These are phyloP conservation scores for Emericellopsis atlantica DNA, from an alignment of 2,329 filamentous ascomycete species.

Conservation along the genomic window DNA sequence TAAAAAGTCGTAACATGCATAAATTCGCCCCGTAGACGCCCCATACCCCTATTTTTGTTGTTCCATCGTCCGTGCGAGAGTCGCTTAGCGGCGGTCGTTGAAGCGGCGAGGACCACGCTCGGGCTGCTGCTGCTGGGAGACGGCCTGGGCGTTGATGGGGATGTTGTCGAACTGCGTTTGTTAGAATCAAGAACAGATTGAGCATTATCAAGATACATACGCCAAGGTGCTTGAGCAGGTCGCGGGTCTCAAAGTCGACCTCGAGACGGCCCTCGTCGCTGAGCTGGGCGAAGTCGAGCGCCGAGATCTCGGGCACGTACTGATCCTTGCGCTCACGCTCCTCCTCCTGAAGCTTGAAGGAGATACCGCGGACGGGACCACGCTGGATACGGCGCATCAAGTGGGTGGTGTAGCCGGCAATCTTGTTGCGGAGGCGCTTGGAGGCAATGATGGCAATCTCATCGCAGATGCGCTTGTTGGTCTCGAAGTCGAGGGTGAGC, in stretches of 20 bases:
- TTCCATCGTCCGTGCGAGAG: constrained; percentile 2
- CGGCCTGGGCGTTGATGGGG: constrained; percentile 88
- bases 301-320: constrained; percentile 98
- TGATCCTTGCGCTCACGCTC: constrained; percentile 99
- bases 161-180: constrained; percentile 77
- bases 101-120: constrained; percentile 72
- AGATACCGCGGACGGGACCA: constrained; percentile 98
- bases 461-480: constrained; percentile 99
- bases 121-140: constrained; percentile 74
- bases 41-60: constrained; percentile 10
- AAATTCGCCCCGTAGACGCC: constrained; percentile 10
- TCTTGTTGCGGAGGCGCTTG: constrained; percentile 99
- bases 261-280: constrained; percentile 88
- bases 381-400: constrained; percentile 99
- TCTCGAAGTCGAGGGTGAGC: constrained; percentile 99
- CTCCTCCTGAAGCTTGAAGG: constrained; percentile 99
- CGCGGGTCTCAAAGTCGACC: constrained; percentile 96
- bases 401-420: constrained; percentile 96
- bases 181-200: constrained; percentile 14
- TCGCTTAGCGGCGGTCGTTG: constrained; percentile 44
- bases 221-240: constrained; percentile 95
- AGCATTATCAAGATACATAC: constrained; percentile 46
- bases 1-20: constrained; percentile 23
- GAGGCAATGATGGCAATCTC: constrained; percentile 98
- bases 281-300: constrained; percentile 95